Evolutionary conservation across 2,329 filamentous ascomycete genomes (phyloP).

Genomic region (Penicillium concentricum): DNA sequence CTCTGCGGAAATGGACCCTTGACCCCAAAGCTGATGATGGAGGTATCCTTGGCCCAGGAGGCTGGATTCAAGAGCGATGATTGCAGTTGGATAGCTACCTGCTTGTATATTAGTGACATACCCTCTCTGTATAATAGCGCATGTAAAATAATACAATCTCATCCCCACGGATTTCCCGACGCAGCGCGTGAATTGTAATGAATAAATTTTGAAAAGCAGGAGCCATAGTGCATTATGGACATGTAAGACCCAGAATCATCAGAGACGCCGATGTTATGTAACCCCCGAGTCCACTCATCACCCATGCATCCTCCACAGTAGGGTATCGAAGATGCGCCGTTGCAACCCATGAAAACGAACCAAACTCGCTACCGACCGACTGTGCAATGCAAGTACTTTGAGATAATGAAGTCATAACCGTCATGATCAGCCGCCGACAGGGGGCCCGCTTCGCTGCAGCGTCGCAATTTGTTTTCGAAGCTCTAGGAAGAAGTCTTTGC

Average conservation of each 20-base stretch:
- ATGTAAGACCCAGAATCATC: constrained; percentile 15
- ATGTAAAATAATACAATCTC: constrained; percentile 2
- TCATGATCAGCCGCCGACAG: constrained; percentile 35
- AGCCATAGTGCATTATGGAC: constrained; percentile 10
- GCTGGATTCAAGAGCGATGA: constrained; percentile 48
- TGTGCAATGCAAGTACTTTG: constrained; percentile 20
- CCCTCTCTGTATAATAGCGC: background rate
- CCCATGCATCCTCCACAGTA: constrained; percentile 23
- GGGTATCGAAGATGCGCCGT: constrained; percentile 30
- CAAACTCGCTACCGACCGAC: constrained; percentile 14
- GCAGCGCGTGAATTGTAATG: constrained; percentile 1
- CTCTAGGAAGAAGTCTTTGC: constrained; percentile 52
- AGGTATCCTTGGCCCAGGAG: constrained; percentile 63
- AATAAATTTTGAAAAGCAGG: background rate
- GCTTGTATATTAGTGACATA: constrained; percentile 25
- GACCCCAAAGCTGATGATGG: constrained; percentile 61
- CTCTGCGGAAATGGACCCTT: constrained; percentile 71
- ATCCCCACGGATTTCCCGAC: background rate
- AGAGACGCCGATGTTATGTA: constrained; percentile 27
- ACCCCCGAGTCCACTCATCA: constrained; percentile 19
- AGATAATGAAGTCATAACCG: constrained; percentile 12
- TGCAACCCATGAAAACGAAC: constrained; percentile 25
- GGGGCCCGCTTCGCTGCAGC: constrained; percentile 38
- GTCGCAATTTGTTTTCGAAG: constrained; percentile 48
- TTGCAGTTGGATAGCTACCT: constrained; percentile 23